These are phyloP conservation scores for Ustilago hordei DNA, from an alignment of 1,284 basidiomycete species.

Conservation along the genomic window DNA sequence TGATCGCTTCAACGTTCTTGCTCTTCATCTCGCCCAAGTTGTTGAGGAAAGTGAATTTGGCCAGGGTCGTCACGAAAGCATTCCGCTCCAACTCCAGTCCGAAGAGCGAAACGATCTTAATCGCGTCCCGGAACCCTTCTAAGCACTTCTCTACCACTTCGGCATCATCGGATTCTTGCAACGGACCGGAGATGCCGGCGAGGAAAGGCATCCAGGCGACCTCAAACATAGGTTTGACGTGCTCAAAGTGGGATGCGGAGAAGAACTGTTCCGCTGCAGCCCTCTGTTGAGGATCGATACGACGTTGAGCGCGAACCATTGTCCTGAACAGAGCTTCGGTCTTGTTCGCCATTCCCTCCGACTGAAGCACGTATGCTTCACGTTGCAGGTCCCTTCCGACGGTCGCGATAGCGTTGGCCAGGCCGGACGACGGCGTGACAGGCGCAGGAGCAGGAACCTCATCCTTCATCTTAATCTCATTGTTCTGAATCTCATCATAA, in stretches of 20 bases:
- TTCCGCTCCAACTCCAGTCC: slow-evolving; percentile 68
- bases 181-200: slow-evolving; percentile 66
- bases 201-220: slow-evolving; percentile 70
- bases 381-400: slow-evolving; percentile 67
- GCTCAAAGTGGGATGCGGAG: slow-evolving; percentile 69
- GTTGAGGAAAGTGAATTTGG: slow-evolving; percentile 70
- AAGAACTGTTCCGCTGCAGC: slow-evolving; percentile 68
- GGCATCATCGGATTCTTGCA: slow-evolving; percentile 66
- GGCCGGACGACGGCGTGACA: slow-evolving; percentile 41
- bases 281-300: slow-evolving; percentile 61
- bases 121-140: slow-evolving; percentile 67
- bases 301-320: slow-evolving; percentile 68
- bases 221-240: slow-evolving; percentile 69
- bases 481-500: slow-evolving; percentile 67
- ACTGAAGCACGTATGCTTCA: slow-evolving; percentile 68
- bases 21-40: slow-evolving; percentile 69
- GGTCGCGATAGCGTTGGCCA: slow-evolving; percentile 65
- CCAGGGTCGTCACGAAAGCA: slow-evolving; percentile 69
- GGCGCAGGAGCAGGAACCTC: slow-evolving; percentile 51
- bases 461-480: slow-evolving; percentile 70
- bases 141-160: slow-evolving; percentile 65
- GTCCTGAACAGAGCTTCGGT: slow-evolving; percentile 69
- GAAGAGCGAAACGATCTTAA: slow-evolving; percentile 69
- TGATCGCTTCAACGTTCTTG: slow-evolving; percentile 70
- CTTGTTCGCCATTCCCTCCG: slow-evolving; percentile 68